phyloP scores from a whole-genome alignment of 495 filamentous ascomycete genomes.

The Penicillium silybi region DNA sequence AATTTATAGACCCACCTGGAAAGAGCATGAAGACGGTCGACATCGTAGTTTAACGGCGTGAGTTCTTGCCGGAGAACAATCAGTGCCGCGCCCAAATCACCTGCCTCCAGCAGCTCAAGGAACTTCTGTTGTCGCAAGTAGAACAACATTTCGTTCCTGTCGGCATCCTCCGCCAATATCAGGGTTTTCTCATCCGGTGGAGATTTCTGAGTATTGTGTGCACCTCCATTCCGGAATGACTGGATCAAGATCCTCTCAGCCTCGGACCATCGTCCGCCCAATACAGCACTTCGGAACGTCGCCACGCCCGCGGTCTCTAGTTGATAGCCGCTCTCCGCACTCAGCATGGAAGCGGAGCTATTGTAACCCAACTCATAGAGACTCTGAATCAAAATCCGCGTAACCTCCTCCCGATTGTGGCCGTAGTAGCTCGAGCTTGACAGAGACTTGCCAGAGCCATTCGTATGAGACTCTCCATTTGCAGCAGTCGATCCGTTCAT shows the following conservation, averaged over 20 bases:
- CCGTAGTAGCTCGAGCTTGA: constrained; percentile 57
- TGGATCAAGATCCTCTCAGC: constrained; percentile 80
- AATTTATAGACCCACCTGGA: constrained; percentile 62
- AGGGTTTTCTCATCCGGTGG: constrained; percentile 32
- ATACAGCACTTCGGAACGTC: constrained; percentile 74
- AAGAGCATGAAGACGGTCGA: constrained; percentile 69
- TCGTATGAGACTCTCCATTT: constrained; percentile 44
- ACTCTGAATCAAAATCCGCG: constrained; percentile 87
- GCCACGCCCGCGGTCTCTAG: constrained; percentile 83
- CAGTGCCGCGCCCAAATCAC: constrained; percentile 69
- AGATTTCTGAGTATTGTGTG: constrained; percentile 18
- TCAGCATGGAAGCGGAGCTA: constrained; percentile 66
- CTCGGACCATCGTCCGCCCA: constrained; percentile 77
- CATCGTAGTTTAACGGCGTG: constrained; percentile 80
- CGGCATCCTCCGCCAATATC: constrained; percentile 52
- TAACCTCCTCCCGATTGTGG: constrained; percentile 91
- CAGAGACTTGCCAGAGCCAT: constrained; percentile 42
- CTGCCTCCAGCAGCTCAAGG: constrained; percentile 78
- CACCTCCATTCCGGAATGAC: constrained; percentile 24
- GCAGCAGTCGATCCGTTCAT: constrained; percentile 45
- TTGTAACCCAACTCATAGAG: constrained; percentile 83
- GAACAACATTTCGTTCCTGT: constrained; percentile 66
- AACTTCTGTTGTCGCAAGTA: constrained; percentile 91
- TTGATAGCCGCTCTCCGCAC: constrained; percentile 79
- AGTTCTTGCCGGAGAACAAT: constrained; percentile 81